phyloP scores from a whole-genome alignment of 306 rosid species.

The Lithocarpus polystachyus region DNA sequence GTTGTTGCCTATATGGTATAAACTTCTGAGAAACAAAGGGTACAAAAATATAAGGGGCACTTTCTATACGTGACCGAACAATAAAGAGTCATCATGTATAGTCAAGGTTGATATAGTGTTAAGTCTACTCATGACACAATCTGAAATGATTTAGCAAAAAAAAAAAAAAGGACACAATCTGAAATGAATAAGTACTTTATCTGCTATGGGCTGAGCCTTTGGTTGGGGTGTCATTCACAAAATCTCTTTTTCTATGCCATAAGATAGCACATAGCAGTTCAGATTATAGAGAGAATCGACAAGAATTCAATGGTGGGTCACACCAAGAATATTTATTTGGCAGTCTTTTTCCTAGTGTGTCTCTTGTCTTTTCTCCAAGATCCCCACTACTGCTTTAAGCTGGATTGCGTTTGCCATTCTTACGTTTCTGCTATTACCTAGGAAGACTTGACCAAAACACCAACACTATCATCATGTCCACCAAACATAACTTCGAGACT shows the following conservation, averaged over 20 bases:
- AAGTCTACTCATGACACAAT: constrained; percentile 3
- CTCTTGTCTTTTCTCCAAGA: constrained; percentile 37
- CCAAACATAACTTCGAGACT: too few species aligned
- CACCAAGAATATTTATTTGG: constrained; percentile 31
- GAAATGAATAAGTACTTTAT: constrained; percentile 11
- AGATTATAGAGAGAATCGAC: constrained; percentile 43
- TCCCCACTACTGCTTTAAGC: constrained; percentile 31
- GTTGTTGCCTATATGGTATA: too few species aligned
- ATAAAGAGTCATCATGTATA: neutral
- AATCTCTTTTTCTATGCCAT: neutral
- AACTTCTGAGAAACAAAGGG: too few species aligned
- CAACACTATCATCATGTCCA: neutral
- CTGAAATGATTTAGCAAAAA: constrained; percentile 11
- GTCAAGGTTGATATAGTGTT: neutral
- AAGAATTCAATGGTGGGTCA: constrained; percentile 79
- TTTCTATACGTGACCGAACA: too few species aligned
- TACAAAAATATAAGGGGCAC: too few species aligned
- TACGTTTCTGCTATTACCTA: constrained; percentile 8
- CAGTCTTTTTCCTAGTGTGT: constrained; percentile 36
- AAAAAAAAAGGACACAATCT: constrained; percentile 11
- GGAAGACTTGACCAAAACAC: constrained; percentile 32
- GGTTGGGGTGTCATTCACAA: constrained; percentile 10
- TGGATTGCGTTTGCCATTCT: constrained; percentile 24
- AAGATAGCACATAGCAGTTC: constrained; percentile 14
- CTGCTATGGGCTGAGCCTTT: neutral